Base-by-base conservation (phyloP, 352 stramenopile species). In the Achlya hypogyna region DNA sequence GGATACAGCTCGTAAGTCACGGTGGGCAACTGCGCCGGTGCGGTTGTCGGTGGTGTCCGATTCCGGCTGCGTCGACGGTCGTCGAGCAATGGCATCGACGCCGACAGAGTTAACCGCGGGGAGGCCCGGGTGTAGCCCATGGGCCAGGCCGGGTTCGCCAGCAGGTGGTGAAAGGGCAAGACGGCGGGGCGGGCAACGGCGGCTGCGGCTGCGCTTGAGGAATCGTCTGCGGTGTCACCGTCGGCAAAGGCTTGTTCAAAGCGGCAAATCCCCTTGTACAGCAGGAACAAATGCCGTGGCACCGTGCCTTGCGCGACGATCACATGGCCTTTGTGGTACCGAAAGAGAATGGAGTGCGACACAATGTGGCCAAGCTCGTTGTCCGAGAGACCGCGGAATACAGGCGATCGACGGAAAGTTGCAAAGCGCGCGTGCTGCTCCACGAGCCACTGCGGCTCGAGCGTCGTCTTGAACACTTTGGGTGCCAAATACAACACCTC, bases 191-290 rank as follows among this genome's bases (percentile, higher is more conserved):
- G 2, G 2, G n/a, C 2, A n/a, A 18, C 38, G 12, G 38, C n/a
- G 2, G 38, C n/a, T 18, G 2, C 2, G 14, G 38, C 1, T 9
- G 38, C 6, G 38, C 38, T 45, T 18, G 14, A 10, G 6, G 38
- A 45, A 6, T 8, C n/a, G 29, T 35, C 52, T n/a, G n/a, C n/a
- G 52, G 2, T 27, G 54, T 40, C 4, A n/a, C 18, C 35, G 25
- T 27, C 25, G 2, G 28, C 3, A 20, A 67, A 67, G 28, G 45
- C 16, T 38, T 67, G 60, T 38, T 67, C 40, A n/a, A 67, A 54
- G 40, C 60, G 60, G 34, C 60, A 67, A 34, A 67, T 67, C 29
- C 60, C 60, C 34, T 67, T 67, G 51, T 67, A 67, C 8, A 67
- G 43, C 10, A 67, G n/a, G 34, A 59, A 67, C 12, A 67, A 27